Evolutionary conservation across 805 yeast genomes (phyloP).

Genomic region (Myxozyma monticola): DNA sequence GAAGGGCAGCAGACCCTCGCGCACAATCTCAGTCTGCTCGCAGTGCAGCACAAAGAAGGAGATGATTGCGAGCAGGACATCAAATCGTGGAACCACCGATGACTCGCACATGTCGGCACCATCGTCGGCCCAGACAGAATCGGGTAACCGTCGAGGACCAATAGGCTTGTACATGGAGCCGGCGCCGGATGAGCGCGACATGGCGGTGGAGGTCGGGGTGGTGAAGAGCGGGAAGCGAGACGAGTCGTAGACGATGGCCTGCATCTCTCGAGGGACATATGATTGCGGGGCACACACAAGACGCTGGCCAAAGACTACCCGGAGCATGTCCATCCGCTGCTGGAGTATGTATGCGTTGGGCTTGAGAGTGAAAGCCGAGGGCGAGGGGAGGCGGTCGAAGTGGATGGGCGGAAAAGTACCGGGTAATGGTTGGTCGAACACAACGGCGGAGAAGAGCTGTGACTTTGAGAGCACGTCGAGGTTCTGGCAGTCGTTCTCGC

Average conservation of each 20-base stretch:
- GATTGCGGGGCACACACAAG: conserved; percentile 17
- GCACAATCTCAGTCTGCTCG: conserved; percentile 16
- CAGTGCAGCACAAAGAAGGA: conserved; percentile 21
- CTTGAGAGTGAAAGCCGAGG: conserved; percentile 24
- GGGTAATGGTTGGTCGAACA: conserved; percentile 28
- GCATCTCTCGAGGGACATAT: conserved; percentile 19
- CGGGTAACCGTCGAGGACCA: conserved; percentile 16
- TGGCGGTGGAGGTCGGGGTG: conserved; percentile 1
- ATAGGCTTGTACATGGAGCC: conserved; percentile 5
- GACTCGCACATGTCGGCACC: neutral
- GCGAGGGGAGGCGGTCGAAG: conserved; percentile 22
- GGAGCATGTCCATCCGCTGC: conserved; percentile 28
- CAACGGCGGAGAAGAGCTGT: conserved; percentile 26
- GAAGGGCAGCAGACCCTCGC: conserved; percentile 25
- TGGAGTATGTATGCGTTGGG: conserved; percentile 22
- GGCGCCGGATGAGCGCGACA: conserved; percentile 6
- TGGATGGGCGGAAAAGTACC: conserved; percentile 21
- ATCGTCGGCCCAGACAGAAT: conserved; percentile 25
- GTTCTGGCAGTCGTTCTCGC: conserved; percentile 17
- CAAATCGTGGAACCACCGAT: conserved; percentile 23
- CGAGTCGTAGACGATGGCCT: conserved; percentile 28
- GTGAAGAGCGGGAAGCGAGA: conserved; percentile 27
- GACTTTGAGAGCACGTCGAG: conserved; percentile 17
- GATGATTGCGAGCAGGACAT: conserved; percentile 20
- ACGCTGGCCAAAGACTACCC: conserved; percentile 26